phyloP scores from a whole-genome alignment of 2,329 filamentous ascomycete genomes.

The Sphaerostilbella broomeana region DNA sequence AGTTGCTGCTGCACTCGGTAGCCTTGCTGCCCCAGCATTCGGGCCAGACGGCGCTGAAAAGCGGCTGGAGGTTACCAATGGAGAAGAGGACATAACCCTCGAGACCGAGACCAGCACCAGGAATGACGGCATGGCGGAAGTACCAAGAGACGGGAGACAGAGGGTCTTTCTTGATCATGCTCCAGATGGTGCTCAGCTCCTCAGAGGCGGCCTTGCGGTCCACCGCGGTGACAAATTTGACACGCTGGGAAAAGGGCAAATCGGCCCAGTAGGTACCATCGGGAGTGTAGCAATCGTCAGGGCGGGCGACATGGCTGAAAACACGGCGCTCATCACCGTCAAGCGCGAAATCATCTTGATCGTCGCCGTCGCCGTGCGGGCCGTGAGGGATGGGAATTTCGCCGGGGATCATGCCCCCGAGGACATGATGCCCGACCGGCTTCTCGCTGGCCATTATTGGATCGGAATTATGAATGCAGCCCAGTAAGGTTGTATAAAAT shows the following conservation, averaged over 20 bases:
- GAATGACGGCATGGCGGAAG: slow-evolving; percentile 83
- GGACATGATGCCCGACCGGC: slow-evolving; percentile 6
- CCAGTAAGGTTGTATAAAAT: not conserved
- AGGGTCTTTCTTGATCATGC: slow-evolving; percentile 81
- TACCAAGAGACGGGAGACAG: slow-evolving; percentile 81
- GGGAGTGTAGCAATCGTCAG: slow-evolving; percentile 78
- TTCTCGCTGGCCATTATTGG: slow-evolving; percentile 3
- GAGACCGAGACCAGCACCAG: slow-evolving; percentile 83
- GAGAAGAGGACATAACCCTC: slow-evolving; percentile 97
- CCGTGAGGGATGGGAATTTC: slow-evolving; percentile 51
- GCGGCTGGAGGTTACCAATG: slow-evolving; percentile 82
- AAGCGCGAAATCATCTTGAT: slow-evolving; percentile 40
- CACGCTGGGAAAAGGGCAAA: slow-evolving; percentile 60
- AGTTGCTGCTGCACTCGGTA: slow-evolving; percentile 64
- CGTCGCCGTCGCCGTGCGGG: slow-evolving; percentile 41
- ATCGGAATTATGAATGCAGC: slow-evolving; percentile 1
- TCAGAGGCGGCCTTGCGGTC: slow-evolving; percentile 62
- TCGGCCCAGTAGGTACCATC: slow-evolving; percentile 93
- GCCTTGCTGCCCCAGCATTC: slow-evolving; percentile 61
- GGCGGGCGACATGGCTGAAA: slow-evolving; percentile 76
- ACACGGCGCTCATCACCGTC: slow-evolving; percentile 49
- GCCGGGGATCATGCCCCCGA: slow-evolving; percentile 32
- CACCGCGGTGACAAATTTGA: slow-evolving; percentile 68
- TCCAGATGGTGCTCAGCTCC: slow-evolving; percentile 62
- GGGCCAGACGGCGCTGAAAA: slow-evolving; percentile 71